phyloP scores from a whole-genome alignment of 2,329 filamentous ascomycete species.

The Xylaria sp. region DNA sequence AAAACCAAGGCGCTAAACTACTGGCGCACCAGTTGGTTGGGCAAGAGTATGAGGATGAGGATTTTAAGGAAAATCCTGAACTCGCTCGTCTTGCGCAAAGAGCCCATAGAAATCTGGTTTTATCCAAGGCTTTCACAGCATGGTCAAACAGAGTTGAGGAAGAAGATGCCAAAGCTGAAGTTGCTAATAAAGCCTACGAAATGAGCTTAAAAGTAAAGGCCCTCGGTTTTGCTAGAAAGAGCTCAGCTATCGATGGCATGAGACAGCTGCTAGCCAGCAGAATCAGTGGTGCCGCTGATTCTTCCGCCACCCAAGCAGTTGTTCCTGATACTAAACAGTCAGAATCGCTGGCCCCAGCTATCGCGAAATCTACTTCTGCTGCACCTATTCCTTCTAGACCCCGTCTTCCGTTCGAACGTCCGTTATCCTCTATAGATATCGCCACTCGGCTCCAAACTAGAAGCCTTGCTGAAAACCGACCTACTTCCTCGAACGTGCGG shows the following conservation, averaged over 20 bases:
- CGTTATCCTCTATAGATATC: constrained; percentile 18
- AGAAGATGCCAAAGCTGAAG: constrained; percentile 44
- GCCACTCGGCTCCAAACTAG: constrained; percentile 18
- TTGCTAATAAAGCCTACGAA: constrained; percentile 46
- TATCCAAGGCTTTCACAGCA: constrained; percentile 46
- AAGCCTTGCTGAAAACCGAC: not conserved
- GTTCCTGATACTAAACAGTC: constrained; percentile 5
- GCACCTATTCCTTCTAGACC: constrained; percentile 16
- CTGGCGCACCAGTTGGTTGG: constrained; percentile 16
- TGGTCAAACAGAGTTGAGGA: constrained; percentile 49
- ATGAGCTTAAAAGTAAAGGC: constrained; percentile 47
- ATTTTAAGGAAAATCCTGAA: constrained; percentile 40
- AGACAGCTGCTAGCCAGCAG: constrained; percentile 23
- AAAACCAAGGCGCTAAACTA: constrained; percentile 32
- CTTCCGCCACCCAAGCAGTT: not conserved
- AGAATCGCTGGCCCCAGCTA: not conserved
- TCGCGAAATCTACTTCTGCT: constrained; percentile 1
- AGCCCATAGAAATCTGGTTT: constrained; percentile 44
- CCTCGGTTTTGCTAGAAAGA: constrained; percentile 39
- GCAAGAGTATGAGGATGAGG: constrained; percentile 29
- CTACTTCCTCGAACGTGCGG: not conserved
- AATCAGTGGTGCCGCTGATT: not conserved
- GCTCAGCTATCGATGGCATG: constrained; percentile 23
- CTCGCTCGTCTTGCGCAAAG: constrained; percentile 46
- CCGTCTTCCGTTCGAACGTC: constrained; percentile 4